Evolutionary conservation across 139 green algal species (phyloP), one percentile per base, ranked within the genome.

Genomic region (Coccomyxa sp.): DNA sequence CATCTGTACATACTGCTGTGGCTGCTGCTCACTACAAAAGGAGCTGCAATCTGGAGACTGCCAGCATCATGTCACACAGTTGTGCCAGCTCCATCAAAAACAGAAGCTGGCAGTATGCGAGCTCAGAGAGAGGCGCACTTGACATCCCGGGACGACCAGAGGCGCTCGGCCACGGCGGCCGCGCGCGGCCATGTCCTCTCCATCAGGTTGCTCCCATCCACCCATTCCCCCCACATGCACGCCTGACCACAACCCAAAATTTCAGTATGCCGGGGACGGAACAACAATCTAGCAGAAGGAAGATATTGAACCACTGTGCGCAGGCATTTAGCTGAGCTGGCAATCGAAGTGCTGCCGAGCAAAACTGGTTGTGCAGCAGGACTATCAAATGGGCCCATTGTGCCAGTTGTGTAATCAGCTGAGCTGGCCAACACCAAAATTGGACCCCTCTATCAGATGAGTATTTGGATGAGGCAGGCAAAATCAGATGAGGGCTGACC

Each of bases 171-270:
- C 0, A 92, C 84, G 13, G 91, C 91, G 18, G 88, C 88, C 16
- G 91, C 91, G 13, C 84, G 74, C 17, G 90, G 87, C 89, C 90
- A 94, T 1, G 86, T 86, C 45, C 76, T 80, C 21, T 88, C 67
- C 57, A 93, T 81, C 28, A 82, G 63, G 77, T 92, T 92, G 31
- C 86, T 87, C 0, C 77, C 84, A 80, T 94, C 91, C 30, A 92
- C 84, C 32, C 77, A 86, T 85, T 95, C 91, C 0, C 90, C 89
- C 90, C 90, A 94, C 60, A 91, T 82, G 80, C 85, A 91, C 4
- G 90, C 91, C 68, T 81, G 77, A 45, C 13, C 21, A 16, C 21
- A 60, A 60, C 3, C 38, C 63, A 71, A 25, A 3, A 71, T 71
- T 1, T 1, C 63, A 25, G 9, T 25, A 71, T 71, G 18, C 9